Evolutionary conservation across 2,329 filamentous ascomycete genomes (phyloP).

Genomic region (Fusarium neocosmosporiellum): DNA sequence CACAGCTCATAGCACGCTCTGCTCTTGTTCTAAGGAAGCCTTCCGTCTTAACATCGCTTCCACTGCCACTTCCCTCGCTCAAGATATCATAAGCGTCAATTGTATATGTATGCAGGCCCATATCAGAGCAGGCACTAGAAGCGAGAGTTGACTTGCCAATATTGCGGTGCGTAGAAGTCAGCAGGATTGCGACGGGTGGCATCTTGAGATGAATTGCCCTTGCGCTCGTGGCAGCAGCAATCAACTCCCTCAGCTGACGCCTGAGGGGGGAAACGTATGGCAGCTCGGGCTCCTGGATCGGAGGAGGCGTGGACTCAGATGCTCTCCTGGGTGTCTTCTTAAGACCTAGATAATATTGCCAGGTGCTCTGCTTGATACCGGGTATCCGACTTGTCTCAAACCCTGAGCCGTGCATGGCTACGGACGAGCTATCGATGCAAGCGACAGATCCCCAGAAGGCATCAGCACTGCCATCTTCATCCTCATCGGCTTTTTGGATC

Average conservation of each 20-base stretch:
- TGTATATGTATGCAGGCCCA: constrained; percentile 88
- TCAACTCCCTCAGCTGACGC: constrained; percentile 82
- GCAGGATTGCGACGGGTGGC: constrained; percentile 86
- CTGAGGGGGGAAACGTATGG: constrained; percentile 69
- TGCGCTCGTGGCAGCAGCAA: constrained; percentile 88
- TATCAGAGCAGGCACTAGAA: constrained; percentile 81
- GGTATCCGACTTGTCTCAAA: constrained; percentile 86
- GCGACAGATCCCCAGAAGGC: constrained; percentile 88
- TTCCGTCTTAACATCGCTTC: constrained; percentile 93
- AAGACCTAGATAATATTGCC: constrained; percentile 90
- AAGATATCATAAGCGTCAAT: constrained; percentile 95
- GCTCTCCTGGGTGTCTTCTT: constrained; percentile 69
- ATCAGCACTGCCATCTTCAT: constrained; percentile 70
- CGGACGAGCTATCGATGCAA: constrained; percentile 85
- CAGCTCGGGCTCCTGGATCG: constrained; percentile 59
- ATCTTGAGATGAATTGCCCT: constrained; percentile 88
- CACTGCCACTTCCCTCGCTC: constrained; percentile 84
- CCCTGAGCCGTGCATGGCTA: constrained; percentile 91
- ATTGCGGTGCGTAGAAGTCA: constrained; percentile 91
- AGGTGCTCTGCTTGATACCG: constrained; percentile 78
- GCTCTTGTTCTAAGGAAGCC: constrained; percentile 88
- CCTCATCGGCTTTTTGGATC: constrained; percentile 62
- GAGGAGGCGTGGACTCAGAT: constrained; percentile 51
- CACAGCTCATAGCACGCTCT: constrained; percentile 89
- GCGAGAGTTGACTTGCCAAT: constrained; percentile 92